phyloP scores from a whole-genome alignment of 495 filamentous ascomycete genomes.

The Recurvomyces mirabilis region DNA sequence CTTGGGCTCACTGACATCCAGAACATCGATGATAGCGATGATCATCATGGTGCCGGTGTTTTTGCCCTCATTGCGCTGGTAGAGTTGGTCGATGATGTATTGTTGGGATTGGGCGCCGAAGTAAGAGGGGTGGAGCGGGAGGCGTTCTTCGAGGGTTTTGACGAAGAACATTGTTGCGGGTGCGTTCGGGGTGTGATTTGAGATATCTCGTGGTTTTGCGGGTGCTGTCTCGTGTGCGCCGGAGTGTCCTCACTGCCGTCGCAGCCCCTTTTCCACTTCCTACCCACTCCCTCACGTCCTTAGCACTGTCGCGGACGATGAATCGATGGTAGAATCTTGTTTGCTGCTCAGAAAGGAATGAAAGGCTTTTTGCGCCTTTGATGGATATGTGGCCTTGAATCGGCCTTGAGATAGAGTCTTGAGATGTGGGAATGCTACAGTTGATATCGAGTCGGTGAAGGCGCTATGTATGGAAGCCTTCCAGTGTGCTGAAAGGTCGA shows the following conservation, averaged over 20 bases:
- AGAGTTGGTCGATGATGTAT: constrained; percentile 71
- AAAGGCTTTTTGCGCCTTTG: no score
- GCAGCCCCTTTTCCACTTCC: no score
- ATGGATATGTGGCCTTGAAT: no score
- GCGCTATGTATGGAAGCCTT: constrained; percentile 21
- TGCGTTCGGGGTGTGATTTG: neutral
- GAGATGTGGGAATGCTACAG: no score
- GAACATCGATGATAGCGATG: constrained; percentile 83
- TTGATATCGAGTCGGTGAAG: no score
- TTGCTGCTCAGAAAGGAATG: no score
- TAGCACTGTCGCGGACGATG: no score
- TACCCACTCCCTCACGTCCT: no score
- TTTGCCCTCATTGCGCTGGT: constrained; percentile 86
- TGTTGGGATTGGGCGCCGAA: constrained; percentile 86
- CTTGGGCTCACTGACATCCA: constrained; percentile 80
- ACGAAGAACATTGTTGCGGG: constrained; percentile 76
- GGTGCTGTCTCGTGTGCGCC: no score
- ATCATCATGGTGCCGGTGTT: constrained; percentile 83
- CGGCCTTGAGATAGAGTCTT: no score
- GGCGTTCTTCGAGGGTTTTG: constrained; percentile 82
- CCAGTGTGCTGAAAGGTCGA: constrained; percentile 17
- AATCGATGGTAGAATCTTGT: no score
- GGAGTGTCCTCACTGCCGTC: no score
- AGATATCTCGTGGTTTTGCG: neutral
- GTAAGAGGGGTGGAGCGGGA: constrained; percentile 91